Evolutionary conservation across 2,329 filamentous ascomycete species (phyloP), one percentile per base, ranked within the genome.

Genomic region (Fusarium concolor): DNA sequence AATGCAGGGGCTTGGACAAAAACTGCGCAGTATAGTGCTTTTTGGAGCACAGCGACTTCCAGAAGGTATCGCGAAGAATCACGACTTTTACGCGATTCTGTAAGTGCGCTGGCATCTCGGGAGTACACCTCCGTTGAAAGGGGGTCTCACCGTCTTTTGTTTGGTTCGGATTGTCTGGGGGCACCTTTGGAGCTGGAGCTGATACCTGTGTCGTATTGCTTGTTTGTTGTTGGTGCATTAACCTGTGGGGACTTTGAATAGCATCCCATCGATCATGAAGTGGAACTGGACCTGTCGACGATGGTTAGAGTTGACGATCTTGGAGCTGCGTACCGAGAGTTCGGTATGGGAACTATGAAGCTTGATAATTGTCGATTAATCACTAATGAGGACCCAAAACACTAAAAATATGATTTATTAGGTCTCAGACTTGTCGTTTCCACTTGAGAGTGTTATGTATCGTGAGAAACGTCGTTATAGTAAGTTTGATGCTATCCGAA

Each of bases 121-220:
- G 50, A 50, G 41, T 69, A 38, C 50, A 52, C 50, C 50, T 68
- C 66, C 66, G 56, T 43, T 49, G 33, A 18, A 67, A 52, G n/a
- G 24, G 43, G 37, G 53, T 38, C 66, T 69, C 66, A 69, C 66
- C 66, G 66, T 70, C 66, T 69, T 69, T 69, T 69, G 60, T 50
- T 54, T 49, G 29, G 33, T 39, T 39, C 35, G 42, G 24, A 35
- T n/a, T 38, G 22, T 31, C 29, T 31, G 29, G 29, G 52, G 44
- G 46, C 50, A 62, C 51, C 60, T 33, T 44, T 54, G 18, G n/a
- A 52, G 38, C 47, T 56, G 38, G 35, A 44, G 17, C 52, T 41
- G 31, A 56, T 55, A 62, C 65, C 53, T 50, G 56, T 58, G 65
- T 45, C 39, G 53, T 65, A 53, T 51, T 60, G 51, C 54, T 67